Conservation (phyloP, 139 green algal genomes). For the Pseudopediastrum boryanum region DNA sequence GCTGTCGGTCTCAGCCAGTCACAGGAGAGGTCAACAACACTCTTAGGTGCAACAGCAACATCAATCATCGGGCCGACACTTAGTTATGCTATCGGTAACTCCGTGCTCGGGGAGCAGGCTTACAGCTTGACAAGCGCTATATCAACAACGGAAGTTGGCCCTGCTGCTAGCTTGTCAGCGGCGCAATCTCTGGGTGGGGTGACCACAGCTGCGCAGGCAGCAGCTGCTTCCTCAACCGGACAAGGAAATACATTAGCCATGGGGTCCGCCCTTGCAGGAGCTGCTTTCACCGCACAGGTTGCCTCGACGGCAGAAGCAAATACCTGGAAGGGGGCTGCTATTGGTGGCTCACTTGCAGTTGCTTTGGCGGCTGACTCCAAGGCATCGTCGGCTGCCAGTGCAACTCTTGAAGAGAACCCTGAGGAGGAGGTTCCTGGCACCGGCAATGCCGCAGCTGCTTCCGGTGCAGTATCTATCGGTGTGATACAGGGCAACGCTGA, state of each 20-base stretch:
- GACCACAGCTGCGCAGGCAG: not conserved
- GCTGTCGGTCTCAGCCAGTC: constrained; percentile 3
- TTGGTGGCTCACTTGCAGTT: too few species aligned
- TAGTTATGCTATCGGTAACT: not conserved
- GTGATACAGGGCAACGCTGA: too few species aligned
- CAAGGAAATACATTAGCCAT: constrained; percentile 7
- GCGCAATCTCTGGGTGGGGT: constrained; percentile 3
- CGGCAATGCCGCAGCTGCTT: too few species aligned
- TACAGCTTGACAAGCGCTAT: not conserved
- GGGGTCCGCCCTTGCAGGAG: constrained; percentile 2
- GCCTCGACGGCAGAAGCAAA: not conserved
- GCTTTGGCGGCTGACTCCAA: too few species aligned
- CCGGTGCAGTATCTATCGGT: too few species aligned
- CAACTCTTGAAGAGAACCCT: too few species aligned
- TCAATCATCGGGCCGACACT: constrained; percentile 3
- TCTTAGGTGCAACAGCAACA: not conserved
- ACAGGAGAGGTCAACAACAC: not conserved
- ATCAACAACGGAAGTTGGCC: constrained; percentile 20
- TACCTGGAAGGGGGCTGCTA: not conserved
- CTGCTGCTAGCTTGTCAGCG: not conserved
- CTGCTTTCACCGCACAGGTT: not conserved
- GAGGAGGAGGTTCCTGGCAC: too few species aligned
- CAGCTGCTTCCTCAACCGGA: not conserved
- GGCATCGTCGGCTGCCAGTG: too few species aligned
- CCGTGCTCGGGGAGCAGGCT: not conserved